These are phyloP conservation scores for Cordyceps cateniannulata DNA, from an alignment of 2,329 filamentous ascomycete genomes.

Conservation along the genomic window DNA sequence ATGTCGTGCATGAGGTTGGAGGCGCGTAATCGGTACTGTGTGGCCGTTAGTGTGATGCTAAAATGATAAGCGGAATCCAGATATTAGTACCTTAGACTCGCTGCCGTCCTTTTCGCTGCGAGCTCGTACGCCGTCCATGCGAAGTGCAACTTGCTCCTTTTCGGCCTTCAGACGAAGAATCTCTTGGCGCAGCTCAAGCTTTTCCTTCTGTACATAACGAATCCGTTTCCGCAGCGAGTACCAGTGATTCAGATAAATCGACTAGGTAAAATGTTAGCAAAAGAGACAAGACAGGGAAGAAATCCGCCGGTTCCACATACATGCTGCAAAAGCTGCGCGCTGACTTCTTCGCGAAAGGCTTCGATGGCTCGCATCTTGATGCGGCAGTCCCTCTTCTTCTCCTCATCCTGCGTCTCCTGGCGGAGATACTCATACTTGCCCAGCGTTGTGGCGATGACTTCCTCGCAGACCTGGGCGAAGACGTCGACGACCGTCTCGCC, in stretches of 20 bases:
- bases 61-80: conserved; percentile 16
- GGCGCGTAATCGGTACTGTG: conserved; percentile 41
- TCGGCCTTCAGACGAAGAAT: conserved; percentile 54
- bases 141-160: conserved; percentile 54
- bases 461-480: conserved; percentile 53
- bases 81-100: conserved; percentile 45
- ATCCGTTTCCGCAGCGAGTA: conserved; percentile 52
- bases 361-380: conserved; percentile 52
- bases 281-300: not conserved
- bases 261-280: conserved; percentile 26
- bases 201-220: conserved; percentile 50
- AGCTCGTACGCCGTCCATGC: conserved; percentile 56
- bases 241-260: conserved; percentile 53
- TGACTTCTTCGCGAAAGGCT: conserved; percentile 52
- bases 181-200: conserved; percentile 49
- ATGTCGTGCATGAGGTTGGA: conserved; percentile 57
- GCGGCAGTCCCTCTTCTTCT: conserved; percentile 45
- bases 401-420: conserved; percentile 33
- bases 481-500: conserved; percentile 59
- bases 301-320: conserved; percentile 32
- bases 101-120: conserved; percentile 42
- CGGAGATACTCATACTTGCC: conserved; percentile 38
- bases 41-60: conserved; percentile 6
- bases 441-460: conserved; percentile 48
- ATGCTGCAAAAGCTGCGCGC: conserved; percentile 50